A percentile compares a stretch with the other conserved stretches of the same genome.
phyloP scores from a whole-genome alignment of 805 yeast species.

The Lipomyces spencermartinsiae region DNA sequence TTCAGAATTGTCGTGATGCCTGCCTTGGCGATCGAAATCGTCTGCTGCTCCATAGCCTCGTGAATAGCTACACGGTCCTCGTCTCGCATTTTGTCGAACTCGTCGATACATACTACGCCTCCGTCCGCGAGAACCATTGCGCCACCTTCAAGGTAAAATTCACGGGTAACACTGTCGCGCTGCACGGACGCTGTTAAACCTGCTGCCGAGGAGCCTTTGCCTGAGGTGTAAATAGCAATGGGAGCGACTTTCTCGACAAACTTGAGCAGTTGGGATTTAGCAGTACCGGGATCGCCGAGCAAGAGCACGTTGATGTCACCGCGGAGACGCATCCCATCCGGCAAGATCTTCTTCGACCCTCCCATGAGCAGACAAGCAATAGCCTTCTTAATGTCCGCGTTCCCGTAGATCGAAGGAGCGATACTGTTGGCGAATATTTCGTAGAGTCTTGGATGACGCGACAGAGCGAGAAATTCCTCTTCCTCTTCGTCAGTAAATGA shows the following conservation, averaged over 20 bases:
- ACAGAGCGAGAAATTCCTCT: constrained; percentile 81
- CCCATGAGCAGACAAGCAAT: constrained; percentile 92
- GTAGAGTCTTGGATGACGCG: constrained; percentile 84
- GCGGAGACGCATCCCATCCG: constrained; percentile 95
- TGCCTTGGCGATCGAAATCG: constrained; percentile 97
- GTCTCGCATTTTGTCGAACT: constrained; percentile 98
- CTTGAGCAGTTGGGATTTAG: constrained; percentile 93
- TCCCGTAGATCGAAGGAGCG: constrained; percentile 97
- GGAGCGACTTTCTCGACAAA: constrained; percentile 96
- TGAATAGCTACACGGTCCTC: constrained; percentile 99
- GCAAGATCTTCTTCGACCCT: constrained; percentile 88
- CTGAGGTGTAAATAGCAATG: constrained; percentile 93
- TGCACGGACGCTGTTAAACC: constrained; percentile 99
- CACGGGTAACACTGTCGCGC: constrained; percentile 84
- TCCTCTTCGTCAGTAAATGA: constrained; percentile 91
- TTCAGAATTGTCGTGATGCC: constrained; percentile 97
- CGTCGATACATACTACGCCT: constrained; percentile 98
- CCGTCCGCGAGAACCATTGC: constrained; percentile 99
- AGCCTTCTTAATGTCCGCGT: constrained; percentile 88
- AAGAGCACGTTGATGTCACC: constrained; percentile 95
- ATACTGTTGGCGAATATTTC: constrained; percentile 85
- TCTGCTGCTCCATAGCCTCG: constrained; percentile 99
- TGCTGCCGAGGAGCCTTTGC: constrained; percentile 99
- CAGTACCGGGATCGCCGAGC: constrained; percentile 99
- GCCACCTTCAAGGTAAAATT: constrained; percentile 97